Evolutionary conservation across 2,329 filamentous ascomycete species (phyloP).

Genomic region (Zymoseptoria crescenta): DNA sequence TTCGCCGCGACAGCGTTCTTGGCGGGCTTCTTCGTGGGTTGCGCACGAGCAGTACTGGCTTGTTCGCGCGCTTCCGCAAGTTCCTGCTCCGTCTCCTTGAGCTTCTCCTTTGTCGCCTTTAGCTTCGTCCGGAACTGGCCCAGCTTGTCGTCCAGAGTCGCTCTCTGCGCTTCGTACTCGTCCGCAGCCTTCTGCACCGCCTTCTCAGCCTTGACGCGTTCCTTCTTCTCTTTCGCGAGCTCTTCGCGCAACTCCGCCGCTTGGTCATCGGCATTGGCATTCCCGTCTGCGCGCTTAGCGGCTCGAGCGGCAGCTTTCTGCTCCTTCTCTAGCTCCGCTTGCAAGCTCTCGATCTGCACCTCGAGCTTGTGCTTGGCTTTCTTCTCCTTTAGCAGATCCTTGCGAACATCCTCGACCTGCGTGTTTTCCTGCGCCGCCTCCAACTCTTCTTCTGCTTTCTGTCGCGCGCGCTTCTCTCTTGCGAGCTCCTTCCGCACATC

Average conservation of each 20-base stretch:
- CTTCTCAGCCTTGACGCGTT: constrained; percentile 46
- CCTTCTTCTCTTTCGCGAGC: constrained; percentile 44
- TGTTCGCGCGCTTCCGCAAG: constrained; percentile 37
- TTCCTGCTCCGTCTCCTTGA: constrained; percentile 56
- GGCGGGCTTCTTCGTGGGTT: constrained; percentile 30
- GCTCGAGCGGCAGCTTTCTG: constrained; percentile 31
- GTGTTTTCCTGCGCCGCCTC: constrained; percentile 32
- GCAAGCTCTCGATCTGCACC: constrained; percentile 29
- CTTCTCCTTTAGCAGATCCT: constrained; percentile 28
- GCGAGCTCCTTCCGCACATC: constrained; percentile 28
- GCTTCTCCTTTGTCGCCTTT: constrained; percentile 60
- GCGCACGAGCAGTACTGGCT: constrained; percentile 28
- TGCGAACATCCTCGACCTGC: constrained; percentile 27
- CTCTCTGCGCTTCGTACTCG: constrained; percentile 55
- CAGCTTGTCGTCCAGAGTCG: constrained; percentile 62
- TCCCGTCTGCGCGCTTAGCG: constrained; percentile 35
- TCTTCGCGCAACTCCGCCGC: constrained; percentile 44
- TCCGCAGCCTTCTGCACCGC: constrained; percentile 49
- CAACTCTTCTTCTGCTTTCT: constrained; percentile 28
- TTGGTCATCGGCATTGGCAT: constrained; percentile 33
- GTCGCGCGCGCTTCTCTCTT: constrained; percentile 25
- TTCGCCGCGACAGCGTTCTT: constrained; percentile 26
- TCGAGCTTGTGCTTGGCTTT: constrained; percentile 27
- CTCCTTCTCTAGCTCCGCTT: constrained; percentile 28
- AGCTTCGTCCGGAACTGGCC: constrained; percentile 63